Base-by-base conservation (phyloP, 2,329 filamentous ascomycete genomes). In the Cladosporium phlei region DNA sequence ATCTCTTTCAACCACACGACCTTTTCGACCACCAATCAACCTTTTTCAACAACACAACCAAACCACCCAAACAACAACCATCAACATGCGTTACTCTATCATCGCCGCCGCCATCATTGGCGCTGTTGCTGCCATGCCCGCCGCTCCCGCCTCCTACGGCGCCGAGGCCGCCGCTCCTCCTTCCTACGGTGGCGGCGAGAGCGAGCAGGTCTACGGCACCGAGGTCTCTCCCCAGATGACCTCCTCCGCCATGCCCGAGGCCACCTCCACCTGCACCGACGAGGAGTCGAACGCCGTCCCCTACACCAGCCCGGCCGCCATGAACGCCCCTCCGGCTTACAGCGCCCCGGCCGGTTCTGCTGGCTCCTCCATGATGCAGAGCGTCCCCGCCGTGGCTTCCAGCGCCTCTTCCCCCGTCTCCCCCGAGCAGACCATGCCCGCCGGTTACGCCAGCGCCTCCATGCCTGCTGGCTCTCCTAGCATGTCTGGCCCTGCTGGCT, bases 51-150 rank as follows among this genome's bases (percentile, higher is more conserved):
- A 38, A 38, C 14, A n/a, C 20, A 16, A 38, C 6, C 22, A 27
- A 38, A n/a, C 29, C n/a, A 3, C n/a, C n/a, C 14, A 35, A 34
- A 32, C 29, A 33, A 43, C 32, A n/a, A 48, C 38, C 25, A 27
- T 45, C 39, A 52, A 52, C 20, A 52, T 52, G 50, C 39, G 39
- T 24, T 50, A 47, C 48, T 28, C 48, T 38, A 28, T 52, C n/a
- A 46, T 52, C 27, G 39, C 50, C 25, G 42, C 50, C 28, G 45
- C 50, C 48, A 45, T 52, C 37, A 42, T 52, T 38, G 50, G 50
- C 48, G 45, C 48, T 14, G 50, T 38, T 22, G 44, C 46, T 32
- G 50, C 50, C 32, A 45, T 50, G 30, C 50, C 50, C 39, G 32
- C 43, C 16, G 38, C 43, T n/a, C 43, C 42, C 14, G 42, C 42